Evolutionary conservation across 805 yeast genomes (phyloP), one percentile per base, ranked within the genome.

Genomic region (Saccharomycopsis sp.): DNA sequence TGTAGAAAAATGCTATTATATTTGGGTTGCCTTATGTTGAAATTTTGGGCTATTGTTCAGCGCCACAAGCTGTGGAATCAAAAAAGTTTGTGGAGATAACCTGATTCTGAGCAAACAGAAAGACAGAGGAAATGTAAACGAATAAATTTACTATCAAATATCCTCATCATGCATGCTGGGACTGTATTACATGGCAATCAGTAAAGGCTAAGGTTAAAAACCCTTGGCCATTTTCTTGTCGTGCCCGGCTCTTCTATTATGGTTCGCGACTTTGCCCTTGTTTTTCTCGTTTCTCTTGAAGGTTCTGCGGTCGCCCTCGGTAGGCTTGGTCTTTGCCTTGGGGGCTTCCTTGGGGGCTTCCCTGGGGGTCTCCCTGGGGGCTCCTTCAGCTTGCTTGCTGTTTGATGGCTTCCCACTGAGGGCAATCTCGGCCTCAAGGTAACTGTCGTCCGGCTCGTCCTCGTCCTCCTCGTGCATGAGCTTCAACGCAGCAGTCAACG

Each of bases 391-490:
- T 29, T 36, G 30, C 18, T 20, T 31, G 12, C 31, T 22, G 12
- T 38, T 39, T 20, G 36, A 26, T 22, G 16, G 12, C 3, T 21
- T n/a, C 16, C 42, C 48, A 30, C 34, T 34, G 29, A 41, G 30
- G 15, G 22, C 17, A 7, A 38, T 35, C 23, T 46, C 49, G 2
- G 47, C 43, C 16, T 46, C 50, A 15, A 43, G 21, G 23, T 78
- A 73, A 0, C 88, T 78, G 50, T 83, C 94, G 54, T 85, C 95
- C 2, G 80, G 77, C 51, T 85, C 95, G 56, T 84, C 94, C 49
- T 85, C 95, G 52, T 84, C 89, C 5, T 75, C 68, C 33, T 80
- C 80, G 50, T 81, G 80, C 46, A 83, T 60, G 47, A 81, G 56
- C 32, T 75, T 62, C 48, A 82, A 58, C 1, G 88, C 87, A 17